Base-by-base conservation (phyloP, 208 protist species). In the Wallacemonas rigidus region DNA sequence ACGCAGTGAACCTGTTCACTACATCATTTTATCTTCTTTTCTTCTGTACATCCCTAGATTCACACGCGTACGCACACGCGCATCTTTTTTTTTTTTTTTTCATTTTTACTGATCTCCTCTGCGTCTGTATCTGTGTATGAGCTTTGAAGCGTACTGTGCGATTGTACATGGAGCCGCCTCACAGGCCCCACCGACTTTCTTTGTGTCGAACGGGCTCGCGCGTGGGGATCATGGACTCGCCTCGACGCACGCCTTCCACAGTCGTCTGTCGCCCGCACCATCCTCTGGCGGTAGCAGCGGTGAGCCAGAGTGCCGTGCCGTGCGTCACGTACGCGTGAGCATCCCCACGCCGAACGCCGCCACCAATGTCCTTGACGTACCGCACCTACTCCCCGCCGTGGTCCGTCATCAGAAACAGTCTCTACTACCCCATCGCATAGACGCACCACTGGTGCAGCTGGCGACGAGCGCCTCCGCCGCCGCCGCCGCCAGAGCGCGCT, bases 311-410 rank as follows among this genome's bases (percentile, higher is more conserved):
- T 39, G 9, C 57, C 4, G 9, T 45, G 11, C 57, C 9, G 60
- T 36, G 56, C 56, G 35, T 38, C 40, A 48, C 38, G 14, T 65
- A 14, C 58, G 51, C n/a, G 40, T 74, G 11, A 47, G 17, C 14
- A 40, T 74, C n/a, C 70, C 58, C 12, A 74, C 57, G 12, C 70
- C 70, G 6, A 40, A 43, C 45, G 40, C 17, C 6, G 2, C 38
- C 11, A 68, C 60, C 36, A 53, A 26, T 36, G 41, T 50, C 14
- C 8, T 85, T 5, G 80, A 85, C 67, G 60, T 63, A 40, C 72
- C 76, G 1, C 65, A 81, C 51, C 41, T 81, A 1, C 62, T 85
- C 26, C 57, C 71, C 40, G 64, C 63, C n/a, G 77, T 75, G 55
- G 51, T 74, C 44, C 60, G 39, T n/a, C 69, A 71, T 5, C 75